phyloP scores from a whole-genome alignment of 139 green algal species.

The Ostreobium quekettii region DNA sequence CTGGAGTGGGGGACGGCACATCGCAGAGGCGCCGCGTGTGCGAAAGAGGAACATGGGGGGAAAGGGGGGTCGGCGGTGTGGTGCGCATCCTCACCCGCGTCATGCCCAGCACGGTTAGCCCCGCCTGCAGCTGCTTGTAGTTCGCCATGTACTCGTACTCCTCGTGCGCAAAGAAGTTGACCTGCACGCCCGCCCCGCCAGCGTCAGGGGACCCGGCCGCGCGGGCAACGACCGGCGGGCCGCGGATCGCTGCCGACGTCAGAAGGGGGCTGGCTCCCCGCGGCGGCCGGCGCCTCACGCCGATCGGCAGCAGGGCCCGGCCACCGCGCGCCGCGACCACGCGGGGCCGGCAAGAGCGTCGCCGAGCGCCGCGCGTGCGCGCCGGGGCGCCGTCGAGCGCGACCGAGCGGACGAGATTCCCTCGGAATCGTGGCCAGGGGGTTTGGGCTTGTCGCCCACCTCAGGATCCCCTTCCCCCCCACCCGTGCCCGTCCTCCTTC shows the following conservation, averaged over 20 bases:
- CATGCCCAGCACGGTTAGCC: conserved; percentile 30
- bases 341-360: not conserved
- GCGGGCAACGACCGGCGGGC: not conserved
- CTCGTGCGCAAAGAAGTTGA: conserved; percentile 44
- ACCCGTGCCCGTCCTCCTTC: too few relatives aligned
- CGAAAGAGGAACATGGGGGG: not conserved
- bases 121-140: conserved; percentile 51
- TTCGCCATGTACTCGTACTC: conserved; percentile 49
- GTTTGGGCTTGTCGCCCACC: too few relatives aligned
- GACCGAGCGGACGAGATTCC: too few relatives aligned
- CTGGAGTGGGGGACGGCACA: too few relatives aligned
- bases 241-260: not conserved
- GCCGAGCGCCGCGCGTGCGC: too few relatives aligned
- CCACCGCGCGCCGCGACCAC: not conserved
- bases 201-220: not conserved
- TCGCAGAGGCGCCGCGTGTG: too few relatives aligned
- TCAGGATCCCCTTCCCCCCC: too few relatives aligned
- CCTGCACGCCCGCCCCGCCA: conserved; percentile 19
- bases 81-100: conserved; percentile 25
- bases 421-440: too few relatives aligned
- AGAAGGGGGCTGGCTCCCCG: not conserved
- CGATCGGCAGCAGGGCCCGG: not conserved
- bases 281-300: not conserved
- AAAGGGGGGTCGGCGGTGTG: not conserved
- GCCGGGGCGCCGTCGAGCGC: too few relatives aligned